A percentile compares a stretch with the other conserved stretches of the same genome.
These are phyloP conservation scores for Tetrapisispora iriomotensis DNA, from an alignment of 805 yeast species.

Conservation along the genomic window DNA sequence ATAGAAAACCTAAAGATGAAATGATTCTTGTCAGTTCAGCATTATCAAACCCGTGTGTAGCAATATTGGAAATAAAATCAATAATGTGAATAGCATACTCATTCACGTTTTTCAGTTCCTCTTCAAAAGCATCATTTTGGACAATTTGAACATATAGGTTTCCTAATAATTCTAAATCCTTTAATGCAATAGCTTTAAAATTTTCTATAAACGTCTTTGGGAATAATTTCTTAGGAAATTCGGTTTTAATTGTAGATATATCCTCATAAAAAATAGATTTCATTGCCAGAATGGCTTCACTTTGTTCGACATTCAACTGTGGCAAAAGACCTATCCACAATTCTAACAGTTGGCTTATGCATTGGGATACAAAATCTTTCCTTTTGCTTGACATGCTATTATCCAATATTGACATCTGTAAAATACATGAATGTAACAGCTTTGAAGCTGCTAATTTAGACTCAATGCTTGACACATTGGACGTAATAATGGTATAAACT, in stretches of 20 bases:
- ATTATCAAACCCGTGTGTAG: slow-evolving; percentile 5
- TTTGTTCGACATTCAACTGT: slow-evolving; percentile 2
- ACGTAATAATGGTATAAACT: slow-evolving; percentile 34
- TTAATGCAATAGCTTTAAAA: slow-evolving; percentile 9
- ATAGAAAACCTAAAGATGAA: slow-evolving; percentile 30
- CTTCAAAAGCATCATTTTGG: neutral
- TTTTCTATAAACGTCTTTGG: slow-evolving; percentile 4
- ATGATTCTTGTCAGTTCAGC: slow-evolving; percentile 11
- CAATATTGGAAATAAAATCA: slow-evolving; percentile 14
- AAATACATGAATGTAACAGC: slow-evolving; percentile 44
- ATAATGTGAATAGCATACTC: slow-evolving; percentile 17
- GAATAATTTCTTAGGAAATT: slow-evolving; percentile 18
- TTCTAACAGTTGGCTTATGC: slow-evolving; percentile 12
- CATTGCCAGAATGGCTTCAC: slow-evolving; percentile 5
- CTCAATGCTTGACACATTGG: slow-evolving; percentile 24
- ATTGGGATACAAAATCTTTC: slow-evolving; percentile 11
- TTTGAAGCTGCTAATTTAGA: slow-evolving; percentile 40
- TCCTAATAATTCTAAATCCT: slow-evolving; percentile 11
- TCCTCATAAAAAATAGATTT: slow-evolving; percentile 17
- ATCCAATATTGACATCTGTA: slow-evolving; percentile 35
- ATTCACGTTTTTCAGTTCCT: slow-evolving; percentile 7
- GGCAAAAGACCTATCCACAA: slow-evolving; percentile 9
- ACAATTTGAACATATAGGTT: slow-evolving; percentile 2
- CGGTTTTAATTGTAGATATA: slow-evolving; percentile 14
- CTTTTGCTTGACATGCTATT: slow-evolving; percentile 11